Percentiles rank a stretch among this genome's conserved stretches.
Evolutionary conservation across 2,329 filamentous ascomycete species (phyloP).

Genomic region (Xylariomycetidae sp.): DNA sequence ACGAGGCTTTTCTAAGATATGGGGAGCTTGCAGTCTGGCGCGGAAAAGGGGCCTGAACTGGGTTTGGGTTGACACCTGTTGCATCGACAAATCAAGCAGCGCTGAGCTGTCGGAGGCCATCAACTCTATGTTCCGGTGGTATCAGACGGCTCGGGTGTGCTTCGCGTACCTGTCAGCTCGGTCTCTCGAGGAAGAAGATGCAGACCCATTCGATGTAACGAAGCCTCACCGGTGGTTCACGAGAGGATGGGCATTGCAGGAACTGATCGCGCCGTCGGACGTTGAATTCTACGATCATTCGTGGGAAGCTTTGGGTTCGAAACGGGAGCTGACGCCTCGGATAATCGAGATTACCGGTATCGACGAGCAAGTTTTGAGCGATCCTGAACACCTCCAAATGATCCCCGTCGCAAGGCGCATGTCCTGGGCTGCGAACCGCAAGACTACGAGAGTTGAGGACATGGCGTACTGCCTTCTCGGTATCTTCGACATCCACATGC

Average conservation of each 20-base stretch:
- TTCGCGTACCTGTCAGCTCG: constrained; percentile 3
- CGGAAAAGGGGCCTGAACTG: background rate
- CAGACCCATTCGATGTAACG: background rate
- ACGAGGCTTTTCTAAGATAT: constrained; percentile 1
- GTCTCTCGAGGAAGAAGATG: background rate
- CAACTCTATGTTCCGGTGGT: constrained; percentile 5
- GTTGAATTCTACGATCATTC: constrained; percentile 2
- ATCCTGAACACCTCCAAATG: background rate
- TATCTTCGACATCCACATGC: constrained; percentile 5
- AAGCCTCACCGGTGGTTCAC: constrained; percentile 2
- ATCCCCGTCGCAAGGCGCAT: constrained; percentile 3
- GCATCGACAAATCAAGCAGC: constrained; percentile 5
- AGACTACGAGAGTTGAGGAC: constrained; percentile 4
- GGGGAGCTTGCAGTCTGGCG: background rate
- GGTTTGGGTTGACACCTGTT: constrained; percentile 6
- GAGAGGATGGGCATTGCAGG: constrained; percentile 3
- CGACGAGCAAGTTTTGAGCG: background rate
- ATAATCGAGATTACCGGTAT: background rate
- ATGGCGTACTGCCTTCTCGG: constrained; percentile 5
- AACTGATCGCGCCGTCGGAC: constrained; percentile 3
- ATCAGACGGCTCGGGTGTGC: constrained; percentile 1
- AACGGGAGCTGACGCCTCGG: background rate
- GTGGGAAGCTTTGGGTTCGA: constrained; percentile 2
- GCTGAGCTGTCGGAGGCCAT: too few species aligned
- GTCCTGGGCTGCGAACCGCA: constrained; percentile 5